These are phyloP conservation scores for Ogataea methanolica DNA, from an alignment of 805 yeast genomes.

Conservation along the genomic window DNA sequence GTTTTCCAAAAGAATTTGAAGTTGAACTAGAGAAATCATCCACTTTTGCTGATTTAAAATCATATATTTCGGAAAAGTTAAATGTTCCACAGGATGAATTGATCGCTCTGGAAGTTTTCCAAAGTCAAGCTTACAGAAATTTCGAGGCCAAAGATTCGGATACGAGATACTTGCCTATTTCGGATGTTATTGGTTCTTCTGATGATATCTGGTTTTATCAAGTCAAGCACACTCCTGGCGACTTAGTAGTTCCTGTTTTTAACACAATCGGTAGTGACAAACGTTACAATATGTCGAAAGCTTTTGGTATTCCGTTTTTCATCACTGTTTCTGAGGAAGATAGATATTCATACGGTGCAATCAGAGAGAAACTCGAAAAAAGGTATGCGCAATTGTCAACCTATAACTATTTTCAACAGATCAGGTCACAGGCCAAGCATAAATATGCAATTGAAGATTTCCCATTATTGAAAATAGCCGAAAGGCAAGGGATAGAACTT, in stretches of 20 bases:
- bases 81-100: slow-evolving; percentile 34
- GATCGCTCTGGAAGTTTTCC: slow-evolving; percentile 59
- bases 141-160: slow-evolving; percentile 54
- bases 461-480: slow-evolving; percentile 18
- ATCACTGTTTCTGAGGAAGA: slow-evolving; percentile 53
- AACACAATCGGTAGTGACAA: slow-evolving; percentile 38
- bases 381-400: slow-evolving; percentile 46
- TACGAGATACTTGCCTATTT: slow-evolving; percentile 58
- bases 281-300: slow-evolving; percentile 33
- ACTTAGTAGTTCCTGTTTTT: slow-evolving; percentile 58
- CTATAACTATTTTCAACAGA: slow-evolving; percentile 30
- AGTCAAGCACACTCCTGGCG: slow-evolving; percentile 38
- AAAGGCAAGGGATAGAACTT: not conserved
- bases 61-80: slow-evolving; percentile 50
- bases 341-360: slow-evolving; percentile 47
- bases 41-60: slow-evolving; percentile 57
- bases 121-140: slow-evolving; percentile 62
- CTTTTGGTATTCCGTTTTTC: slow-evolving; percentile 78
- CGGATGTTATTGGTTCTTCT: slow-evolving; percentile 56
- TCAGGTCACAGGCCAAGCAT: slow-evolving; percentile 14
- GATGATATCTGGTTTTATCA: slow-evolving; percentile 66
- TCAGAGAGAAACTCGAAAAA: slow-evolving; percentile 53
- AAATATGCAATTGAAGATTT: slow-evolving; percentile 22
- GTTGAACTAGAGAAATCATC: slow-evolving; percentile 69
- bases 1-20: slow-evolving; percentile 49